Evolutionary conservation across 2,329 filamentous ascomycete genomes (phyloP).

Genomic region (Coniochaeta sp.): DNA sequence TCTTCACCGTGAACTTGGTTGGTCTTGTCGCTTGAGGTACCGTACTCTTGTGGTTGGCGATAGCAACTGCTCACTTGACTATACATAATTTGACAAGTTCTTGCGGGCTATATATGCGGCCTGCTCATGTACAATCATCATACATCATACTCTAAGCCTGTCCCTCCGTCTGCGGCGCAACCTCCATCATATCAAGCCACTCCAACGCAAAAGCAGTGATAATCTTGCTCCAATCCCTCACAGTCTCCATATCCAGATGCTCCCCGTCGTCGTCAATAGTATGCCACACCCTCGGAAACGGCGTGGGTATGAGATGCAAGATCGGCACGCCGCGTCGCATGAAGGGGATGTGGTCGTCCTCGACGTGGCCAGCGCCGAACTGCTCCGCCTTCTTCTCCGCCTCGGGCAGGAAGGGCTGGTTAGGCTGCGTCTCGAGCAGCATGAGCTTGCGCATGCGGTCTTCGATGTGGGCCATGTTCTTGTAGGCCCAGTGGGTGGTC

Average conservation of each 20-base stretch:
- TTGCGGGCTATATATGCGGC: too few relatives aligned
- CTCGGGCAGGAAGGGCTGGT: constrained; percentile 17
- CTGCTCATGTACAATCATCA: background rate
- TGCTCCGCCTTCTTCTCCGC: constrained; percentile 30
- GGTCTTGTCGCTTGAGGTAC: too few relatives aligned
- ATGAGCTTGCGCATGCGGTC: constrained; percentile 60
- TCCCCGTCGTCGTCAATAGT: constrained; percentile 73
- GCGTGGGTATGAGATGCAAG: constrained; percentile 81
- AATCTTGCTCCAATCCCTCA: constrained; percentile 83
- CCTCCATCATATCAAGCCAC: constrained; percentile 72
- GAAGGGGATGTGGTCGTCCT: constrained; percentile 91
- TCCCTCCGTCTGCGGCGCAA: constrained; percentile 16
- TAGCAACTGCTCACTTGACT: too few relatives aligned
- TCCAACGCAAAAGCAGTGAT: constrained; percentile 79
- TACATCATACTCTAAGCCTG: too few relatives aligned
- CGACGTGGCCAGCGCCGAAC: constrained; percentile 49
- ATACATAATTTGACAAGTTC: too few relatives aligned
- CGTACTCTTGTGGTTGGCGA: too few relatives aligned
- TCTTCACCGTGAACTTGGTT: too few relatives aligned
- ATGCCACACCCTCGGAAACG: constrained; percentile 86
- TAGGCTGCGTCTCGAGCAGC: constrained; percentile 51
- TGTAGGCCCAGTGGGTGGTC: constrained; percentile 90
- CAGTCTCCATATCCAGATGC: constrained; percentile 72
- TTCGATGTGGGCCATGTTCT: constrained; percentile 67
- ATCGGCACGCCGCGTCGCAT: constrained; percentile 80